Percentiles rank a stretch among this genome's conserved stretches.
These are phyloP conservation scores for Phytophthora chlamydospora DNA, from an alignment of 352 stramenopile species.

Conservation along the genomic window DNA sequence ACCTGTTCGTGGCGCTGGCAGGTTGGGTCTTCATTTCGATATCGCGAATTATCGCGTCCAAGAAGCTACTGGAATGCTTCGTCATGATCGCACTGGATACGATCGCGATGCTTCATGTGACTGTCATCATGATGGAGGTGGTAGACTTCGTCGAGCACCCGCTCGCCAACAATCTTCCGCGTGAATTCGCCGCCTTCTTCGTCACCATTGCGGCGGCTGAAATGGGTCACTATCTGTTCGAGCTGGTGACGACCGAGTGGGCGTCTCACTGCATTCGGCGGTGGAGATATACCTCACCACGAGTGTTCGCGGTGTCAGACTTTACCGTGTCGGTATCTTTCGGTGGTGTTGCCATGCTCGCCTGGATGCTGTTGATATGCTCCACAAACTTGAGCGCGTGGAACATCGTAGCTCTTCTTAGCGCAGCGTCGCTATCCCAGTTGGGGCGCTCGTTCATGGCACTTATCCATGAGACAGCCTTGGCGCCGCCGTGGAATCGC, in stretches of 20 bases:
- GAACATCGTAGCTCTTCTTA: constrained; percentile 44
- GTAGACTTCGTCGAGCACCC: constrained; percentile 62
- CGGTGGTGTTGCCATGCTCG: constrained; percentile 20
- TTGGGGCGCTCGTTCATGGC: constrained; percentile 43
- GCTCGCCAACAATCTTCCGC: constrained; percentile 31
- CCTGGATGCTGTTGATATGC: constrained; percentile 29
- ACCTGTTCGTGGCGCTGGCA: constrained; percentile 63
- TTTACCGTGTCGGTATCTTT: constrained; percentile 31
- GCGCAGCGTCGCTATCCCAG: constrained; percentile 44
- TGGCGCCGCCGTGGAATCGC: constrained; percentile 23
- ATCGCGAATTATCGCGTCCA: constrained; percentile 60
- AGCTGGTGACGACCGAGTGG: constrained; percentile 10
- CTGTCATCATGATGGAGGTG: constrained; percentile 71
- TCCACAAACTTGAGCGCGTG: constrained; percentile 26
- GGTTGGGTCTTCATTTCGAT: constrained; percentile 57
- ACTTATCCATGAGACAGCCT: constrained; percentile 50
- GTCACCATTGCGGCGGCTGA: constrained; percentile 45
- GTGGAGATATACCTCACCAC: constrained; percentile 17
- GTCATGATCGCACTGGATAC: constrained; percentile 64
- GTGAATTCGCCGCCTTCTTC: constrained; percentile 59
- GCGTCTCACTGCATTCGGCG: constrained; percentile 7
- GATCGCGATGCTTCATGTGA: constrained; percentile 55
- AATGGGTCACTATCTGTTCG: constrained; percentile 39
- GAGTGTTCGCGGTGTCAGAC: constrained; percentile 7
- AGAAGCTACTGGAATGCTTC: constrained; percentile 59